These are phyloP conservation scores for Parathielavia hyrcaniae DNA, from an alignment of 495 filamentous ascomycete species.

Conservation along the genomic window DNA sequence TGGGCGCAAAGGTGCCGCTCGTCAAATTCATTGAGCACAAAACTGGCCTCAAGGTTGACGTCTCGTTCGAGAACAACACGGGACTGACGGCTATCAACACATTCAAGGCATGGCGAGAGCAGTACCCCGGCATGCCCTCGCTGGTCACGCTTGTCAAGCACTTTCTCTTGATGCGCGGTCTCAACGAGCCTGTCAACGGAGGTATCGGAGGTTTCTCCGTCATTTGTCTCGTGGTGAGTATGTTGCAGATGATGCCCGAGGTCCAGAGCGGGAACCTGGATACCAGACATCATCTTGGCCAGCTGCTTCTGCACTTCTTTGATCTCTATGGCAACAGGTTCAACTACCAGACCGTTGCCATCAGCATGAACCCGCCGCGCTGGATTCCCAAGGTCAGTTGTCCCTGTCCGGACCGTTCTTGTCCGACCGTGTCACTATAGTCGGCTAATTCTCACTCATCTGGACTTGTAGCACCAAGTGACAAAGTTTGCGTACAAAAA, in stretches of 20 bases:
- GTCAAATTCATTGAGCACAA: slow-evolving; percentile 74
- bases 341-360: slow-evolving; percentile 57
- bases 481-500: slow-evolving; percentile 42
- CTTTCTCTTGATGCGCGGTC: slow-evolving; percentile 74
- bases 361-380: slow-evolving; percentile 65
- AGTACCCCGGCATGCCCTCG: slow-evolving; percentile 75
- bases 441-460: slow-evolving; percentile 20
- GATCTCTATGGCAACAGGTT: slow-evolving; percentile 81
- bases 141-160: slow-evolving; percentile 87
- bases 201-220: slow-evolving; percentile 93
- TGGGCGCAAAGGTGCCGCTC: slow-evolving; percentile 79
- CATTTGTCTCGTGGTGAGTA: slow-evolving; percentile 83
- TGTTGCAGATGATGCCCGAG: slow-evolving; percentile 71
- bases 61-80: slow-evolving; percentile 88
- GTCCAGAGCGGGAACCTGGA: slow-evolving; percentile 51
- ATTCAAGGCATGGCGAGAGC: slow-evolving; percentile 67
- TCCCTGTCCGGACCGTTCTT: background rate
- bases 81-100: slow-evolving; percentile 73
- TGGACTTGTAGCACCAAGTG: slow-evolving; percentile 28
- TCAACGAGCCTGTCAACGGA: slow-evolving; percentile 85
- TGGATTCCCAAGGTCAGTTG: slow-evolving; percentile 65
- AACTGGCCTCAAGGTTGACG: slow-evolving; percentile 73
- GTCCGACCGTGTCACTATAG: background rate
- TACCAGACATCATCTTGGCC: slow-evolving; percentile 61
- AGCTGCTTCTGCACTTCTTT: slow-evolving; percentile 77